Conservation (phyloP, 2,329 filamentous ascomycete species). For the Pseudocercospora vitis region DNA sequence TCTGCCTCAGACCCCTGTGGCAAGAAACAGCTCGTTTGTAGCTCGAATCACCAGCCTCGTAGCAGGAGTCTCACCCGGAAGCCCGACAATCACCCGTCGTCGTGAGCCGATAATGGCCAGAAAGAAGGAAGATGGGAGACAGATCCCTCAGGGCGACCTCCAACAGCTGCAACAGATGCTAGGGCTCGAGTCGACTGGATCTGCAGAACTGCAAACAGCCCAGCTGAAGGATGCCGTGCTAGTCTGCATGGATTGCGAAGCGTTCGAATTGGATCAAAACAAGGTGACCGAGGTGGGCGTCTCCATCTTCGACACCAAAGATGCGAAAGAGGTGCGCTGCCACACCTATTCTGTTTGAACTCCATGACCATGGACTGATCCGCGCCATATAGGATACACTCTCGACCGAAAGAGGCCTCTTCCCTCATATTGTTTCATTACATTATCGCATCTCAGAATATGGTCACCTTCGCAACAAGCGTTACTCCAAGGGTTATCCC, state of each 20-base stretch:
- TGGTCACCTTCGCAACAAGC: conserved; percentile 62
- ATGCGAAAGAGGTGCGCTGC: conserved; percentile 29
- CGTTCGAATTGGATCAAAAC: conserved; percentile 66
- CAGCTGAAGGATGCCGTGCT: conserved; percentile 57
- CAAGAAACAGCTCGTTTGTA: too few species aligned
- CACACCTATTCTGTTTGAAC: neutral
- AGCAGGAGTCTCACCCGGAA: too few species aligned
- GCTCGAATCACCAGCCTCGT: too few species aligned
- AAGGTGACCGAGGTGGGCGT: conserved; percentile 84
- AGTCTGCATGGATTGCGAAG: conserved; percentile 78
- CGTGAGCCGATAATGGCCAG: too few species aligned
- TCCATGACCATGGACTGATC: neutral
- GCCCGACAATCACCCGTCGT: too few species aligned
- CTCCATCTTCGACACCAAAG: conserved; percentile 70
- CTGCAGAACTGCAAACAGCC: conserved; percentile 11
- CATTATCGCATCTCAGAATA: conserved; percentile 79
- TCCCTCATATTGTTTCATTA: conserved; percentile 17
- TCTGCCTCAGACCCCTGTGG: neutral
- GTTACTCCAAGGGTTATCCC: conserved; percentile 71
- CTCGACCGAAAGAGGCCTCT: neutral
- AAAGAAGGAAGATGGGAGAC: neutral
- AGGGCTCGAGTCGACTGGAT: neutral
- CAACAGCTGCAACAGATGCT: conserved; percentile 14
- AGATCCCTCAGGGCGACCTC: neutral
- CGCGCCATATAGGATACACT: too few species aligned